Evolutionary conservation across 2,329 filamentous ascomycete genomes (phyloP).

Genomic region (Malbranchea cinnamomea): DNA sequence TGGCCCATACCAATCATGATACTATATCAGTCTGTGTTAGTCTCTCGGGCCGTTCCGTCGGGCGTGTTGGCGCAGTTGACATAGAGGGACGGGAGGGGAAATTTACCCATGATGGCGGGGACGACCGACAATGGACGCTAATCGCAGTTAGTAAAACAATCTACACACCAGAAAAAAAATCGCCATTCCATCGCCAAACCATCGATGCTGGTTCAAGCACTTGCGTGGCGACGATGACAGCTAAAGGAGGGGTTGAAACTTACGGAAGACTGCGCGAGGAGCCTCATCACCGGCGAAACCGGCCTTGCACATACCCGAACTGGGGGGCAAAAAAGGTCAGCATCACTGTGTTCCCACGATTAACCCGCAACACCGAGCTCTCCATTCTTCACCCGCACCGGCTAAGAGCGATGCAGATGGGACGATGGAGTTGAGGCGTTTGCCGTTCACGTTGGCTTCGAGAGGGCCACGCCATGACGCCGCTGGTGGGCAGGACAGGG

Average conservation of each 20-base stretch:
- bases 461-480: no score
- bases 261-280: slow-evolving; percentile 99
- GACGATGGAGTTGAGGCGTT: no score
- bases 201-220: not conserved
- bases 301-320: slow-evolving; percentile 99
- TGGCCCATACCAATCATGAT: slow-evolving; percentile 99
- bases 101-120: slow-evolving; percentile 99
- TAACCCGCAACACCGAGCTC: slow-evolving; percentile 1
- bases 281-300: slow-evolving; percentile 99
- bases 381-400: slow-evolving; percentile 10
- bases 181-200: not conserved
- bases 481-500: no score
- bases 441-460: no score
- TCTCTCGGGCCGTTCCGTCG: no score
- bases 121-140: slow-evolving; percentile 98
- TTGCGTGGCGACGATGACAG: slow-evolving; percentile 5
- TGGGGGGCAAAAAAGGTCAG: slow-evolving; percentile 31
- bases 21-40: slow-evolving; percentile 37
- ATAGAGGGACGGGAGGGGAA: slow-evolving; percentile 4
- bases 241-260: slow-evolving; percentile 38
- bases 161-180: not conserved
- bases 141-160: slow-evolving; percentile 13
- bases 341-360: slow-evolving; percentile 3
- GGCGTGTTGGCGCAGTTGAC: no score
- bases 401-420: no score